These are phyloP conservation scores for Mycena vitilis DNA, from an alignment of 768 basidiomycete species.

Conservation along the genomic window DNA sequence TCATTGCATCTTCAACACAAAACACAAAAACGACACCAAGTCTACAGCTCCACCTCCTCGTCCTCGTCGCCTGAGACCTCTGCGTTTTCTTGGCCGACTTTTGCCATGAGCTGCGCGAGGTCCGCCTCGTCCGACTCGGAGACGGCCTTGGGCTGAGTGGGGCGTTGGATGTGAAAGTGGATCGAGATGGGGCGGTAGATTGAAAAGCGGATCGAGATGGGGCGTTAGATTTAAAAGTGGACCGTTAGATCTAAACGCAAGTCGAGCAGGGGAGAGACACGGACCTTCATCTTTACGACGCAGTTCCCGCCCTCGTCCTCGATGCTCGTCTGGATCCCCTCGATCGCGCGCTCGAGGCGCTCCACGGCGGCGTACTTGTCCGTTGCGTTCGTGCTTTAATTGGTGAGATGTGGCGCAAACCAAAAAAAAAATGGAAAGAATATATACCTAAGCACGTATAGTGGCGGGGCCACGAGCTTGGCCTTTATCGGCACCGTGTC, in stretches of 20 bases:
- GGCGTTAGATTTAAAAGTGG: no score
- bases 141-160: conserved; percentile 98
- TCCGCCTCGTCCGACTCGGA: conserved; percentile 98
- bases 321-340: conserved; percentile 87
- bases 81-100: conserved; percentile 83
- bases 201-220: no score
- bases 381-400: conserved; percentile 83
- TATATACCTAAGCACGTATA: conserved; percentile 82
- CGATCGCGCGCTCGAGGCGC: conserved; percentile 92
- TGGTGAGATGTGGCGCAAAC: neutral
- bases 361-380: conserved; percentile 98
- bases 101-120: conserved; percentile 48
- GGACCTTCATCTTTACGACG: conserved; percentile 96
- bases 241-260: no score
- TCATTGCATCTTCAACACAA: no score
- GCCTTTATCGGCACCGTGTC: conserved; percentile 97
- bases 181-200: no score
- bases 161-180: no score
- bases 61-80: conserved; percentile 85
- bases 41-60: conserved; percentile 64
- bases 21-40: neutral
- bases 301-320: conserved; percentile 87
- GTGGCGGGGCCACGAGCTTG: conserved; percentile 93
- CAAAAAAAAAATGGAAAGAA: neutral
- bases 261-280: conserved; percentile 19